Evolutionary conservation across 2,329 filamentous ascomycete genomes (phyloP).

Genomic region (Drechslera avenae): DNA sequence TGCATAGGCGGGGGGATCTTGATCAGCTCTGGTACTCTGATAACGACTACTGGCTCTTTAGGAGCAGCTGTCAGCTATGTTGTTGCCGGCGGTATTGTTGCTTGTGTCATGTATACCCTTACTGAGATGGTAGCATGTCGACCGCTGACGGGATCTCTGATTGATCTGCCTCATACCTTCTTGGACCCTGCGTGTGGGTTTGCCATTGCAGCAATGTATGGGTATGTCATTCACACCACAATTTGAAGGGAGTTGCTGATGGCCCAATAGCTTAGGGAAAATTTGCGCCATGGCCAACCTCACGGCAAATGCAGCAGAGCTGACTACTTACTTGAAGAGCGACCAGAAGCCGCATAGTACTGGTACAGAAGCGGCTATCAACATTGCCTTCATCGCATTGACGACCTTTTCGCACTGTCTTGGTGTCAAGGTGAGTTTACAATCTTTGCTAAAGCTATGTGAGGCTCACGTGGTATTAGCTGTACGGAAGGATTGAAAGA

Average conservation of each 20-base stretch:
- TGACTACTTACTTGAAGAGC: constrained; percentile 25
- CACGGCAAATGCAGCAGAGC: constrained; percentile 27
- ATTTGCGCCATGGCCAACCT: constrained; percentile 33
- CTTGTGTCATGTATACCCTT: constrained; percentile 29
- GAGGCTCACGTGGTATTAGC: constrained; percentile 14
- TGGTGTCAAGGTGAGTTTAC: constrained; percentile 25
- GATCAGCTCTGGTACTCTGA: constrained; percentile 22
- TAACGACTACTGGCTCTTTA: constrained; percentile 26
- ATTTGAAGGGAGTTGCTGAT: not conserved
- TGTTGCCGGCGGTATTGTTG: constrained; percentile 24
- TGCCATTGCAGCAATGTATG: constrained; percentile 27
- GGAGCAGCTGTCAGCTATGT: constrained; percentile 30
- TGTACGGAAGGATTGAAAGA: constrained; percentile 41
- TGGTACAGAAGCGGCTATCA: constrained; percentile 25
- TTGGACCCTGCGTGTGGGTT: constrained; percentile 30
- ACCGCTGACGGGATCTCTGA: constrained; percentile 28
- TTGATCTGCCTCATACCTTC: constrained; percentile 32
- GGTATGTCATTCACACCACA: not conserved
- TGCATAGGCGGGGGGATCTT: constrained; percentile 29
- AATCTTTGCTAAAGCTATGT: rapidly evolving
- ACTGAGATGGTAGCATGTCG: constrained; percentile 32
- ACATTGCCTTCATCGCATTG: constrained; percentile 25
- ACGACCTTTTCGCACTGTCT: constrained; percentile 34
- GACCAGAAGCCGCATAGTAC: constrained; percentile 13
- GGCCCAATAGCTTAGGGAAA: constrained; percentile 20